phyloP scores from a whole-genome alignment of 495 filamentous ascomycete species.

The Parathielavia hyrcaniae region DNA sequence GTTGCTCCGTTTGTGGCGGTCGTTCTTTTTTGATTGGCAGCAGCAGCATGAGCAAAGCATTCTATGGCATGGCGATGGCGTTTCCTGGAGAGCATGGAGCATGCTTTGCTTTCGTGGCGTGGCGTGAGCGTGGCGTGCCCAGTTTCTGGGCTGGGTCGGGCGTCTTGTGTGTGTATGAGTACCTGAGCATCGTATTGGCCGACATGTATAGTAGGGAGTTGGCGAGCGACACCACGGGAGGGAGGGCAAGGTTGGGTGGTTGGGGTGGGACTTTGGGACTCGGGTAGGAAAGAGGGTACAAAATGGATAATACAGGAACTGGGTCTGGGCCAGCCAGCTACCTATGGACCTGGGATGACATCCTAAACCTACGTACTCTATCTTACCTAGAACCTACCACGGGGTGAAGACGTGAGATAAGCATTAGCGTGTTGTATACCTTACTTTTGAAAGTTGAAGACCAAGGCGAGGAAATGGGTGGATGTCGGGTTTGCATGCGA shows the following conservation, averaged over 20 bases:
- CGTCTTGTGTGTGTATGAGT: slow-evolving; percentile 26
- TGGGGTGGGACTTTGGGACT: too few species aligned
- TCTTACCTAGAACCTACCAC: not conserved
- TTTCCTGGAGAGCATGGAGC: slow-evolving; percentile 20
- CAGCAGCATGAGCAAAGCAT: slow-evolving; percentile 12
- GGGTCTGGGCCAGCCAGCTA: not conserved
- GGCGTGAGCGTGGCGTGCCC: slow-evolving; percentile 3
- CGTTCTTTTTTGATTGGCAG: slow-evolving; percentile 13
- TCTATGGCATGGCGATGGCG: slow-evolving; percentile 32
- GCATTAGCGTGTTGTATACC: not conserved
- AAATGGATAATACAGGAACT: slow-evolving; percentile 14
- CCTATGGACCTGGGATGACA: not conserved
- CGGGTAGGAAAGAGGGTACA: slow-evolving; percentile 6
- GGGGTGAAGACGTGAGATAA: not conserved
- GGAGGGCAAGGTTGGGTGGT: not conserved
- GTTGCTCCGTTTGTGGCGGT: slow-evolving; percentile 4
- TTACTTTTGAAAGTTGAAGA: not conserved
- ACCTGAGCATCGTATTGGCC: slow-evolving; percentile 26
- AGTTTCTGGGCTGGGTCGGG: not conserved
- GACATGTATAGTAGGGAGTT: slow-evolving; percentile 23
- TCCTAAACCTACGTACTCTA: not conserved
- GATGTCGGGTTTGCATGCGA: too few species aligned
- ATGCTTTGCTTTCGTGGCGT: slow-evolving; percentile 12
- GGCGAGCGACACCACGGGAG: not conserved
- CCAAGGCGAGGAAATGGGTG: not conserved